Evolutionary conservation across 176 grass and related monocot species (phyloP).

Genomic region (Juncus effusus): DNA sequence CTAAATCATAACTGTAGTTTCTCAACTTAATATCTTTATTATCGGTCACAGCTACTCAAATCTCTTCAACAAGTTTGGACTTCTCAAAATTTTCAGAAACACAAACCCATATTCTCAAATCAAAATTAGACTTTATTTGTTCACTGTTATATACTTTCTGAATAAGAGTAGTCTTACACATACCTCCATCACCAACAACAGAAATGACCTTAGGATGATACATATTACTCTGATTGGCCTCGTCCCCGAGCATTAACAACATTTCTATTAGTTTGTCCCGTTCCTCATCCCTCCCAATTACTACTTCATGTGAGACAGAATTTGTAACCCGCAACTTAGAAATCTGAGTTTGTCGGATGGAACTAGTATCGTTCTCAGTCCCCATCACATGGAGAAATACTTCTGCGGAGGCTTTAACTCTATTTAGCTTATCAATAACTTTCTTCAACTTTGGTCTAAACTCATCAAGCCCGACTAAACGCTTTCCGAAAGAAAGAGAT

Average conservation of each 20-base stretch:
- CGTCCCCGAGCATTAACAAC: background rate
- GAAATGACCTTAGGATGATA: background rate
- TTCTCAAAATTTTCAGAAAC: conserved; percentile 31
- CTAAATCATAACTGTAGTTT: background rate
- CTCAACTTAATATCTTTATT: background rate
- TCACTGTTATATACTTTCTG: conserved; percentile 29
- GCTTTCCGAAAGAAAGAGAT: background rate
- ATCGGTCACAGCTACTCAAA: conserved; percentile 1
- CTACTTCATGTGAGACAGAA: conserved; percentile 8
- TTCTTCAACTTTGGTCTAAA: background rate
- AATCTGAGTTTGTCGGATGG: background rate
- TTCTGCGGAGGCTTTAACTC: conserved; percentile 5
- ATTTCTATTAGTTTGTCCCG: background rate
- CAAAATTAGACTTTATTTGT: conserved; percentile 19
- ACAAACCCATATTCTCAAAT: conserved; percentile 38
- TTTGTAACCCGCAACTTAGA: conserved; percentile 1
- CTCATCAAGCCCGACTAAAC: background rate
- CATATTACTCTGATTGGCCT: background rate
- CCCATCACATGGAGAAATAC: conserved; percentile 14
- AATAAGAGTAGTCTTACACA: conserved; percentile 27
- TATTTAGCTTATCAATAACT: conserved; percentile 7
- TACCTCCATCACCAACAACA: conserved; percentile 14
- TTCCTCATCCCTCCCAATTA: conserved; percentile 20
- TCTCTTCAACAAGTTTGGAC: background rate
- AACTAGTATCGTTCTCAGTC: background rate